Evolutionary conservation across 176 grass and related monocot genomes (phyloP).

Genomic region (Oryza coarctata): DNA sequence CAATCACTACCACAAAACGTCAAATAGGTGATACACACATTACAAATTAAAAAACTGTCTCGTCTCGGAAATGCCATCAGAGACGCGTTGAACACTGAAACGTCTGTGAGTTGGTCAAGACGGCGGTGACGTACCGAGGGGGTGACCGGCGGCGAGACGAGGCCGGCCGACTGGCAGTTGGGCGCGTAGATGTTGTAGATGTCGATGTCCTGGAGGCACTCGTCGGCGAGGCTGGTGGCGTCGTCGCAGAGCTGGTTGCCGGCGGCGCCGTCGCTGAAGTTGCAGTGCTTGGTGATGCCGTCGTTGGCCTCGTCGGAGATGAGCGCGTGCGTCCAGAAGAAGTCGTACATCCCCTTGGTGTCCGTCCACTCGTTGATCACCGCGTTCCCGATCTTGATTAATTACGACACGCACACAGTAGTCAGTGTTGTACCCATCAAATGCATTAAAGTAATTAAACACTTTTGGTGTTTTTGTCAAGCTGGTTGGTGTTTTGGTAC

Average conservation of each 20-base stretch:
- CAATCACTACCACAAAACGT: too few relatives aligned
- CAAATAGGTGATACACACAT: too few relatives aligned
- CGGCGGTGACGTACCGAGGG: slow-evolving; percentile 49
- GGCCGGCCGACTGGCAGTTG: slow-evolving; percentile 35
- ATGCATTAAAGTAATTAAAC: background rate
- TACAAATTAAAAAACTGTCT: too few relatives aligned
- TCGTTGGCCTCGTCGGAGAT: slow-evolving; percentile 63
- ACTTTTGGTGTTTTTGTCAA: background rate
- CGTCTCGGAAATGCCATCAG: too few relatives aligned
- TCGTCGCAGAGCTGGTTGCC: slow-evolving; percentile 16
- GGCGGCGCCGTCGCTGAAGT: slow-evolving; percentile 38
- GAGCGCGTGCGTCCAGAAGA: slow-evolving; percentile 89
- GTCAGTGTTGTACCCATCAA: background rate
- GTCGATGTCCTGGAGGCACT: slow-evolving; percentile 40
- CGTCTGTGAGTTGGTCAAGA: too few relatives aligned
- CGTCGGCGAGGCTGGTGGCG: background rate
- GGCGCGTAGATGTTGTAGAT: slow-evolving; percentile 97
- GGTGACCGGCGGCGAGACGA: slow-evolving; percentile 45
- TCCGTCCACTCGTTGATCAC: slow-evolving; percentile 81
- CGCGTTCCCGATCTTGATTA: slow-evolving; percentile 76
- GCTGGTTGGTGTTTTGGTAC: background rate
- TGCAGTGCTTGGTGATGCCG: slow-evolving; percentile 57
- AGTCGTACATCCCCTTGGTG: slow-evolving; percentile 63
- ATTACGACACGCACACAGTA: background rate
- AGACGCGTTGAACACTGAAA: too few relatives aligned